Base-by-base conservation (phyloP, 257 asterid genomes). In the Petunia axillaris region DNA sequence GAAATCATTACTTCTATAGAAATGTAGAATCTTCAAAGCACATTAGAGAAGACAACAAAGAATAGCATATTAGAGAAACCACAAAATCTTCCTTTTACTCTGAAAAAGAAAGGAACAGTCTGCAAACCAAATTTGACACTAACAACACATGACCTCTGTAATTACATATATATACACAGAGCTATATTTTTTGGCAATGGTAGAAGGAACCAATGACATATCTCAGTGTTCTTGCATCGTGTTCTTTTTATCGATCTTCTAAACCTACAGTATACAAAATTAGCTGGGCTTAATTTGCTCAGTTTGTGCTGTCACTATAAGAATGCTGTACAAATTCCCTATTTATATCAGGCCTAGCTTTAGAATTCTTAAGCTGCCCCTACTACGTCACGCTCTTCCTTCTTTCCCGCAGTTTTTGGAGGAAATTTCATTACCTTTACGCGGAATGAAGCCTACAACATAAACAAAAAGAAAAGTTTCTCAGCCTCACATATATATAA, bases 391-490 rank as follows among this genome's bases (percentile, higher is more conserved):
- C 54, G 76, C 54, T 64, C 90, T 60, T 82, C 87, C 71, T 75
- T 78, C 37, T 66, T 78, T 46, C 15, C 80, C 1, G 77, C 16
- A 55, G 58, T 43, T 76, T 84, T 86, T 0, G 91, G 86, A 36
- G 87, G 89, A n/a, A 83, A 35, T 77, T 89, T 94, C 93, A 89
- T 78, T 35, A 87, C 94, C 87, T 95, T 95, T 5, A 95, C 97
- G 4, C 97, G 97, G 68, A 89, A 93, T 3, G 77, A 82, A 1
- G 80, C 94, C 98, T 95, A 92, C 82, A 70, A 10, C 64, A 58
- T 8, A 53, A 13, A 40, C 40, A 48, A 40, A 40, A 25, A 25
- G 25, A 25, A 25, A 25, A 25, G 25, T 25, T 25, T 25, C 25
- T 25, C 25, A 25, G 25, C 25, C 25, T 25, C 25, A 25, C 25